These are phyloP conservation scores for Myxozyma monticola DNA, from an alignment of 805 yeast species.

Conservation along the genomic window DNA sequence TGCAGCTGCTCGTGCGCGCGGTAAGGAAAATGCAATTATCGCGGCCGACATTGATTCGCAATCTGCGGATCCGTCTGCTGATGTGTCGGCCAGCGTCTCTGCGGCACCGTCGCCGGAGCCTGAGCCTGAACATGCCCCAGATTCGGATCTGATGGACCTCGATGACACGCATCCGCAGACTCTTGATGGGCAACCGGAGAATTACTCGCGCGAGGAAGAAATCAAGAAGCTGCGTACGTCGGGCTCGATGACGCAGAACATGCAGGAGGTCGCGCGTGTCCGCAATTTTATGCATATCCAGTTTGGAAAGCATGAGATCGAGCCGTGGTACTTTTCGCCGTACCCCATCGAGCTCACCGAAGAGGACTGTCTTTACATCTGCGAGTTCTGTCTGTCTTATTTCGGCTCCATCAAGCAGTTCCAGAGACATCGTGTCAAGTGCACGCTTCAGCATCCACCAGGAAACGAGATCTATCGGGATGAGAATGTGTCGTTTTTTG, in stretches of 20 bases:
- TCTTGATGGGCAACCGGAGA: slow-evolving; percentile 53
- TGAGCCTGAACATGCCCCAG: neutral
- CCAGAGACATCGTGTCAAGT: slow-evolving; percentile 84
- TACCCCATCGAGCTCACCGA: slow-evolving; percentile 94
- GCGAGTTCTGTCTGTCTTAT: slow-evolving; percentile 86
- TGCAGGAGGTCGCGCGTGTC: slow-evolving; percentile 83
- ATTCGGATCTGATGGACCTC: slow-evolving; percentile 75
- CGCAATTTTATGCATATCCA: slow-evolving; percentile 76
- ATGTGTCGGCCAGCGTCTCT: neutral
- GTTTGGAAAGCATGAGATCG: slow-evolving; percentile 87
- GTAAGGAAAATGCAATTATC: slow-evolving; percentile 33
- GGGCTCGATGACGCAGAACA: slow-evolving; percentile 96
- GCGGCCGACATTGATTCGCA: slow-evolving; percentile 9
- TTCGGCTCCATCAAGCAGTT: slow-evolving; percentile 89
- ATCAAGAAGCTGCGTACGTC: slow-evolving; percentile 86
- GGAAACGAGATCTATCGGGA: slow-evolving; percentile 97
- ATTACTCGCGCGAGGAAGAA: slow-evolving; percentile 84
- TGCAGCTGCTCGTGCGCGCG: slow-evolving; percentile 40
- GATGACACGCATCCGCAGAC: slow-evolving; percentile 88
- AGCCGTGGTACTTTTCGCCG: slow-evolving; percentile 99
- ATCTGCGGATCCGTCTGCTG: neutral
- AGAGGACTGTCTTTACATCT: slow-evolving; percentile 83
- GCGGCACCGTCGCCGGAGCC: slow-evolving; percentile 23
- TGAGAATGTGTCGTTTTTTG: slow-evolving; percentile 89
- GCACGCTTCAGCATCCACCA: slow-evolving; percentile 93